Base-by-base conservation (phyloP, 177 flowering plant species). In the Vitis hybrid region DNA sequence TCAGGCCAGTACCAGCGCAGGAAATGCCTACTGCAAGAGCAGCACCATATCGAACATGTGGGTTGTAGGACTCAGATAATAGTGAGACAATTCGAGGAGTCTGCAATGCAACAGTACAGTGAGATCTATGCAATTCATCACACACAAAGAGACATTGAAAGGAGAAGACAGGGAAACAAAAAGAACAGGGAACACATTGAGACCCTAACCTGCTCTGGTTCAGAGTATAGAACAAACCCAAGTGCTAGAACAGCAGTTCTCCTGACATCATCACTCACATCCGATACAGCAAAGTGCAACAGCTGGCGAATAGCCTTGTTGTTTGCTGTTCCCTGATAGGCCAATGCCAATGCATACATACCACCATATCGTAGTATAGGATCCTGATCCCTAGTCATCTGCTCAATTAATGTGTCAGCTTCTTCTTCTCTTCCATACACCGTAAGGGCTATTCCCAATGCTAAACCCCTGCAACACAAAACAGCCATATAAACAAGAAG, bases 11-110 rank as follows among this genome's bases (percentile, higher is more conserved):
- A 56, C 99, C 99, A 0, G 99, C 99, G 86, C 99, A 96, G 12
- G 99, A 93, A 32, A 96, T 96, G 50, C 99, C 99, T 18, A 96
- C 99, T 4, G 99, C 99, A 59, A 96, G 78, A 40, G 99, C 99
- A 1, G 99, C 99, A 72, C 99, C 99, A 84, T 96, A 96, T 18
- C 99, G 87, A 62, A 96, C 99, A 79, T 96, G 99, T 4, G 99
- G 99, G 66, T 96, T 96, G 87, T 96, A 96, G 17, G 99, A 96
- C 79, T 96, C 97, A 0, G 99, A 96, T 10, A 96, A 87, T 70
- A 96, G 77, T 55, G 99, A 90, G 57, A 96, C 99, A 79, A 93
- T 91, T 59, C 98, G 88, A 54, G 99, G 99, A 68, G 95, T 93
- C 99, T 96, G 93, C 77, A 82, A 17, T 40, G 59, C 40, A 64